Percentiles rank a stretch among this genome's conserved stretches.
phyloP scores from a whole-genome alignment of 108 stramenopile genomes.

The Asterionellopsis glacialis region DNA sequence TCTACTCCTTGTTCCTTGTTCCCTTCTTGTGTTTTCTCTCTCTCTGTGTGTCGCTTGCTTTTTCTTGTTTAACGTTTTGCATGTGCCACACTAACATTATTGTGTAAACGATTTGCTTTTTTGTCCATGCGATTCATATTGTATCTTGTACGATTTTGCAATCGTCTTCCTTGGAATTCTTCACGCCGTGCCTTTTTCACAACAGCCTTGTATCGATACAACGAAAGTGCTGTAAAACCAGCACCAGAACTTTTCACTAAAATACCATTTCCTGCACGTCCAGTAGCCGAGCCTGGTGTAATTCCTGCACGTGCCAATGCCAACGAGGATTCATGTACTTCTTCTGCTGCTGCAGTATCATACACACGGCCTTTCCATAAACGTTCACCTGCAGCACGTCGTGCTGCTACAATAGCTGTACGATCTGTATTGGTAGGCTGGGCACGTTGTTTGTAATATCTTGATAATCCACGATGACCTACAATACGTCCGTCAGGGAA shows the following conservation, averaged over 20 bases:
- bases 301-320: slow-evolving; percentile 16
- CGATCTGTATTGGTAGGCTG: slow-evolving; percentile 16
- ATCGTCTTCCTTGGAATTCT: slow-evolving; percentile 47
- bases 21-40: too few species aligned
- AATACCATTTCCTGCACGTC: slow-evolving; percentile 59
- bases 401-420: slow-evolving; percentile 64
- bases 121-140: slow-evolving; percentile 87
- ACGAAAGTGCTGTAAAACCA: slow-evolving; percentile 67
- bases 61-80: slow-evolving; percentile 70
- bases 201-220: slow-evolving; percentile 80
- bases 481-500: slow-evolving; percentile 86
- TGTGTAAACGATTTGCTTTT: slow-evolving; percentile 80
- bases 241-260: slow-evolving; percentile 34
- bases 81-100: slow-evolving; percentile 70
- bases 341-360: slow-evolving; percentile 29
- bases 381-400: slow-evolving; percentile 71
- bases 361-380: slow-evolving; percentile 65
- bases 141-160: slow-evolving; percentile 39
- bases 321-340: slow-evolving; percentile 7
- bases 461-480: slow-evolving; percentile 72
- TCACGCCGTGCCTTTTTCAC: slow-evolving; percentile 76
- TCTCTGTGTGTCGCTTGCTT: too few species aligned
- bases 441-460: slow-evolving; percentile 81
- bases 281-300: slow-evolving; percentile 16
- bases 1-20: too few species aligned